phyloP scores from a whole-genome alignment of 129 eudicot genomes.

The Logfia minima region DNA sequence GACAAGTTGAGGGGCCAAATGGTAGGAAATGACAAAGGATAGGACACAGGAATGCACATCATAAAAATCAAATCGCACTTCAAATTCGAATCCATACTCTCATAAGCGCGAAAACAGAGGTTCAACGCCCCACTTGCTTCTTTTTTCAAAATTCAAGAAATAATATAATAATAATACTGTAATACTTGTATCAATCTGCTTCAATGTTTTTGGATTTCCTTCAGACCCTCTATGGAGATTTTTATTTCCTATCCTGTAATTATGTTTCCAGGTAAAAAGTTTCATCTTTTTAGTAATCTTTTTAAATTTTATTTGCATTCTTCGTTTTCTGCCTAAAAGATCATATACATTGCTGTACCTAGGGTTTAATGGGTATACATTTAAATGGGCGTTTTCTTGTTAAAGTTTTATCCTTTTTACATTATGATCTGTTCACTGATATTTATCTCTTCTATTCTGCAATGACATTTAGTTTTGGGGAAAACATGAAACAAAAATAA shows the following conservation, averaged over 20 bases:
- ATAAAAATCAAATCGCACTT: neutral
- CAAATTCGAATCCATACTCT: slow-evolving; percentile 11
- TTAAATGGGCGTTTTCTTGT: neutral
- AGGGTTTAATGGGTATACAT: neutral
- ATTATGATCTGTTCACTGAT: neutral
- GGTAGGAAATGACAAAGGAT: slow-evolving; percentile 11
- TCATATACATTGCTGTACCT: neutral
- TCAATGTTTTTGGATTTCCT: neutral
- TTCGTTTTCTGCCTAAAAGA: neutral
- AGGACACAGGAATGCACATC: slow-evolving; percentile 8
- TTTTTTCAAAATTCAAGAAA: slow-evolving; percentile 1
- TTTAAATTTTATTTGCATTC: neutral
- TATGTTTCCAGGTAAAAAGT: neutral
- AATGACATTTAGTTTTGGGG: neutral
- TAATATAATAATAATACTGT: neutral
- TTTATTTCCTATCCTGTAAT: neutral
- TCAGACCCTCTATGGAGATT: neutral
- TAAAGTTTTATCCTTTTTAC: neutral
- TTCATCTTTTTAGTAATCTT: neutral
- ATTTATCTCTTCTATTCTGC: neutral
- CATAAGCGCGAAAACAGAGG: slow-evolving; percentile 17
- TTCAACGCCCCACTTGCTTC: slow-evolving; percentile 2
- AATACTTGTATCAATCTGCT: neutral
- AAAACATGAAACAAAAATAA: too few relatives aligned
- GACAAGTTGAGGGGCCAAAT: slow-evolving; percentile 17